Evolutionary conservation across 306 rosid species (phyloP).

Genomic region (Betula pendula): DNA sequence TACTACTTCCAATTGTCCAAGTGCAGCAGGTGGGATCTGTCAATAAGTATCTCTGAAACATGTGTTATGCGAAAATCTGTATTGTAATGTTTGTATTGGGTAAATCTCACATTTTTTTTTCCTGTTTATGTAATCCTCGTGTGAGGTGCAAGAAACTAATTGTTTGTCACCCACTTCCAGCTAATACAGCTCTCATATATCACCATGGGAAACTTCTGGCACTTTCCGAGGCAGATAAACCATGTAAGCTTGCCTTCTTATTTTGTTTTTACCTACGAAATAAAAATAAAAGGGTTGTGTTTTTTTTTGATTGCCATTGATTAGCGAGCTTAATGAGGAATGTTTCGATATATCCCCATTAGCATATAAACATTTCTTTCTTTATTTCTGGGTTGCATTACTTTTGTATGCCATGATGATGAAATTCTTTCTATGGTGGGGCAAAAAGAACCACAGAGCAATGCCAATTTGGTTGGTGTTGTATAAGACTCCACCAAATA

Average conservation of each 20-base stretch:
- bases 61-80: not conserved
- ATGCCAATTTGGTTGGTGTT: not conserved
- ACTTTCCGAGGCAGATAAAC: conserved; percentile 92
- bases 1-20: not conserved
- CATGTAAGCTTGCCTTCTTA: conserved; percentile 61
- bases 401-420: conserved; percentile 6
- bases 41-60: not conserved
- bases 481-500: not conserved
- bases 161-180: conserved; percentile 42
- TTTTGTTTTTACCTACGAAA: conserved; percentile 5
- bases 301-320: conserved; percentile 13
- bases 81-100: not conserved
- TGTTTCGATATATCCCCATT: not conserved
- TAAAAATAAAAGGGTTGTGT: conserved; percentile 1
- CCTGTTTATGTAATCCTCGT: not conserved
- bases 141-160: conserved; percentile 28
- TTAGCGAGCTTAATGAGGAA: conserved; percentile 2
- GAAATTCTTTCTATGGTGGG: conserved; percentile 13
- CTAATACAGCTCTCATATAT: conserved; percentile 85
- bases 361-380: not conserved
- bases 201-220: conserved; percentile 93
- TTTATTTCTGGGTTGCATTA: not conserved
- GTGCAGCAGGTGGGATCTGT: not conserved
- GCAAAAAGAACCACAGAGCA: conserved; percentile 11
- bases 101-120: not conserved